Conservation (phyloP, 2,329 filamentous ascomycete genomes). For the Colletotrichum australisinense region DNA sequence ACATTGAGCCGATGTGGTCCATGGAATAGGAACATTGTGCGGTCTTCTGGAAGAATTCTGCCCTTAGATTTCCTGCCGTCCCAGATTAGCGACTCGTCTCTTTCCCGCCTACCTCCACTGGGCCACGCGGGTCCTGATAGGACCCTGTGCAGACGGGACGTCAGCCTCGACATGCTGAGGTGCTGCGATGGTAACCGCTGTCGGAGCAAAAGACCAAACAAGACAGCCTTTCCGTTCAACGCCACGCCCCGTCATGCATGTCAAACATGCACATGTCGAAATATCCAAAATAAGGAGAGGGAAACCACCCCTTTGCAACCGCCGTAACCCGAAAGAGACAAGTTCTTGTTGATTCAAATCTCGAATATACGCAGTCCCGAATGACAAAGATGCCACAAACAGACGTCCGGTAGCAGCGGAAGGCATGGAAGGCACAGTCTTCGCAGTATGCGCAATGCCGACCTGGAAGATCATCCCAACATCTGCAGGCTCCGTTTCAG, state of each 20-base stretch:
- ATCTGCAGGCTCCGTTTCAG: conserved; percentile 33
- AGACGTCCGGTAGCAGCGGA: conserved; percentile 13
- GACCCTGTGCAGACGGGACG: conserved; percentile 24
- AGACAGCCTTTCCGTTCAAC: conserved; percentile 15
- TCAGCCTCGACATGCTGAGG: conserved; percentile 19
- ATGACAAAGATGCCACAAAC: conserved; percentile 12
- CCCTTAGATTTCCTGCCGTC: conserved; percentile 27
- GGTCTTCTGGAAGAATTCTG: conserved; percentile 32
- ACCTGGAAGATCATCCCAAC: conserved; percentile 18
- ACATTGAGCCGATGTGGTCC: conserved; percentile 30
- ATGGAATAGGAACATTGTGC: conserved; percentile 9
- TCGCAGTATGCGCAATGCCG: not conserved
- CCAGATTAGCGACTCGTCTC: conserved; percentile 33
- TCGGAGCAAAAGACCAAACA: conserved; percentile 24
- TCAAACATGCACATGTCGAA: conserved; percentile 11
- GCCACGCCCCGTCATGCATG: conserved; percentile 12
- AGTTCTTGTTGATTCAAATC: not conserved
- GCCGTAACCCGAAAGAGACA: conserved; percentile 15
- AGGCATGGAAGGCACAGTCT: not conserved
- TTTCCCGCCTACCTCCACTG: conserved; percentile 21
- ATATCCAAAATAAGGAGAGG: conserved; percentile 12
- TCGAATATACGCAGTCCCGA: conserved; percentile 5
- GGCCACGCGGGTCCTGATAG: conserved; percentile 24
- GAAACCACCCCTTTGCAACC: not conserved
- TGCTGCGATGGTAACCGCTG: conserved; percentile 21